Evolutionary conservation across 1,139 yeast genomes (phyloP), one percentile per base, ranked within the genome.

Genomic region (Waltiozyma sp.): DNA sequence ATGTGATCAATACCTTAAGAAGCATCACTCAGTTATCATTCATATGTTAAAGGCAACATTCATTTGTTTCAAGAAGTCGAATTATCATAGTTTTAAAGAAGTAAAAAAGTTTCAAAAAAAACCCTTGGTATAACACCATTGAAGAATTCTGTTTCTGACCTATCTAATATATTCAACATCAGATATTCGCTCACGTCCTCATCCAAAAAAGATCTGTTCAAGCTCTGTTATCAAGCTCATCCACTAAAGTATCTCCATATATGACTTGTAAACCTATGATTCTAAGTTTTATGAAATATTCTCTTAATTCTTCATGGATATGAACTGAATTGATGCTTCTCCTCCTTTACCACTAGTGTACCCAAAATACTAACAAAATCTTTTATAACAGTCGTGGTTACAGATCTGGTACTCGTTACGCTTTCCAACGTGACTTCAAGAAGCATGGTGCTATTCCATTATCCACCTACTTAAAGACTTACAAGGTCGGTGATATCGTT

Each of bases 331-430:
- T 31, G 16, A 18, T 31, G 34, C 34, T 31, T 15, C 4, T 14
- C 18, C 4, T 10, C 18, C 34, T 3, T 4, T 4, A 15, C 18
- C 14, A 13, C 2, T 14, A 9, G 33, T 31, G 38, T 15, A 24
- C 11, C 21, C n/a, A 6, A n/a, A n/a, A 37, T 47, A 53, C 56
- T 53, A 53, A 53, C 56, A 45, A 16, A 15, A 21, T 21, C 16
- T 36, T 34, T 42, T 9, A 40, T 36, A n/a, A 43, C 64, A 83
- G 93, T 75, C 96, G 87, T 80, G 98, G 98, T 83, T 88, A 86
- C 83, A 88, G 97, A 89, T 87, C 96, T 66, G 94, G 97, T 80
- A 91, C 97, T 77, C 95, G 98, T 78, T 91, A 91, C 91, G 93
- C 94, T 77, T 91, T 91, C 93, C 87, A 88, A 75, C 93, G 97